phyloP scores from a whole-genome alignment of 768 basidiomycete genomes.

The Candolleomyces efflorescens region DNA sequence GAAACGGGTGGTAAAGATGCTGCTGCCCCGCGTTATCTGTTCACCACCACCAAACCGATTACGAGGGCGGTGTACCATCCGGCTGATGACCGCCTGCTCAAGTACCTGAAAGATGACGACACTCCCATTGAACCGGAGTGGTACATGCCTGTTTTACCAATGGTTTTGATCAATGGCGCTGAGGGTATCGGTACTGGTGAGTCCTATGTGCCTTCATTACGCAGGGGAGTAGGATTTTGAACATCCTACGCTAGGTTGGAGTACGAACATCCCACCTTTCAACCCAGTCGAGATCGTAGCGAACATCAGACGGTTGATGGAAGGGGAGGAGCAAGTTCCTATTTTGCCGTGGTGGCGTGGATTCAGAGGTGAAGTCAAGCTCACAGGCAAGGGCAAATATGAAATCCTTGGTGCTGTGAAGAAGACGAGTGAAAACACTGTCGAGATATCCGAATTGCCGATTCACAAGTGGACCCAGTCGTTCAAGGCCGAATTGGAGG shows the following conservation, averaged over 20 bases:
- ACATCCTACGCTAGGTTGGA: constrained; percentile 71
- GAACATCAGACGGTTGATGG: constrained; percentile 85
- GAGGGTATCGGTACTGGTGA: constrained; percentile 97
- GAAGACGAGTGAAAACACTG: constrained; percentile 81
- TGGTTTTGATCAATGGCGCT: constrained; percentile 89
- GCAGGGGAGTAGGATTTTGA: background rate
- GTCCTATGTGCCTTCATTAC: constrained; percentile 13
- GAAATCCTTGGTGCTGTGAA: constrained; percentile 69
- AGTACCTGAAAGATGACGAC: constrained; percentile 83
- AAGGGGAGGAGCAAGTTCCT: constrained; percentile 71
- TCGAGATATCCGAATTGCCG: constrained; percentile 94
- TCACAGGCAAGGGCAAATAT: constrained; percentile 79
- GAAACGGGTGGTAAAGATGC: constrained; percentile 93
- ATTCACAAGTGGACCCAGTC: constrained; percentile 92
- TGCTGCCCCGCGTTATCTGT: constrained; percentile 95
- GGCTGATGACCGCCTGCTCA: constrained; percentile 82
- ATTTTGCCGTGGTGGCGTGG: constrained; percentile 99
- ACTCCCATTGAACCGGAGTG: constrained; percentile 87
- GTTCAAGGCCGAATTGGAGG: constrained; percentile 90
- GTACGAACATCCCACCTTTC: constrained; percentile 86
- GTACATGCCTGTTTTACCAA: constrained; percentile 86
- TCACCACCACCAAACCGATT: constrained; percentile 72
- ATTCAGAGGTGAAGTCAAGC: constrained; percentile 85
- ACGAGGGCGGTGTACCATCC: constrained; percentile 77
- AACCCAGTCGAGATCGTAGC: constrained; percentile 88